Conservation (phyloP, 2,329 filamentous ascomycete species). For the Aspergillus glaucus region DNA sequence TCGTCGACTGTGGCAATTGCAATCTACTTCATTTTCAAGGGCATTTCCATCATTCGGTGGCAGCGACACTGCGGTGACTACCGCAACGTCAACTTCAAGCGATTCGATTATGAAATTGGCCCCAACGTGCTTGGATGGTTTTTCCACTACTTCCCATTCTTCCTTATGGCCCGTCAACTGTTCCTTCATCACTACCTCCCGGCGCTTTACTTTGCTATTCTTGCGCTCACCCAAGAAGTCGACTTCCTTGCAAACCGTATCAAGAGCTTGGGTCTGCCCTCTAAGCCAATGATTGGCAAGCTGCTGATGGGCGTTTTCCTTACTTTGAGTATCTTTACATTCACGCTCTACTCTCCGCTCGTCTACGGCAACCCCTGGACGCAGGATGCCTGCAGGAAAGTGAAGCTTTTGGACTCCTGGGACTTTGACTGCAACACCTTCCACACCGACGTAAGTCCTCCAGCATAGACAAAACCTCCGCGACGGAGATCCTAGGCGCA, state of each 20-base stretch:
- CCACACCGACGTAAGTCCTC: slow-evolving; percentile 68
- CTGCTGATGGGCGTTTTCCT: slow-evolving; percentile 69
- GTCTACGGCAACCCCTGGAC: slow-evolving; percentile 95
- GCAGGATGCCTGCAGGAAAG: slow-evolving; percentile 72
- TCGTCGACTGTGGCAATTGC: slow-evolving; percentile 70
- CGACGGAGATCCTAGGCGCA: slow-evolving; percentile 18
- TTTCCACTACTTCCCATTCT: slow-evolving; percentile 98
- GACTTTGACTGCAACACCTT: slow-evolving; percentile 99
- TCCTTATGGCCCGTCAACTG: slow-evolving; percentile 93
- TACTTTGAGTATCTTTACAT: slow-evolving; percentile 65
- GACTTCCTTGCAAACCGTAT: slow-evolving; percentile 78
- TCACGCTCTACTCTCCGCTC: slow-evolving; percentile 79
- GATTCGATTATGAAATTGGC: slow-evolving; percentile 95
- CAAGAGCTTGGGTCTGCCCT: slow-evolving; percentile 58
- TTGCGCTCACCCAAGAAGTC: slow-evolving; percentile 80
- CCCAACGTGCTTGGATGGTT: slow-evolving; percentile 88
- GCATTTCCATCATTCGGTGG: slow-evolving; percentile 80
- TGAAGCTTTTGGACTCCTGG: slow-evolving; percentile 85
- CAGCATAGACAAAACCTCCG: slow-evolving; percentile 24
- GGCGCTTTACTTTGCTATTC: slow-evolving; percentile 88
- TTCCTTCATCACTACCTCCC: slow-evolving; percentile 99
- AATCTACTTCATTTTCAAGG: slow-evolving; percentile 79
- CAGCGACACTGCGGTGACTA: slow-evolving; percentile 91
- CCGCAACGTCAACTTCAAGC: slow-evolving; percentile 73
- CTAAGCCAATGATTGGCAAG: slow-evolving; percentile 68